phyloP scores from a whole-genome alignment of 495 filamentous ascomycete species.

The Chaetomidium leptoderma region DNA sequence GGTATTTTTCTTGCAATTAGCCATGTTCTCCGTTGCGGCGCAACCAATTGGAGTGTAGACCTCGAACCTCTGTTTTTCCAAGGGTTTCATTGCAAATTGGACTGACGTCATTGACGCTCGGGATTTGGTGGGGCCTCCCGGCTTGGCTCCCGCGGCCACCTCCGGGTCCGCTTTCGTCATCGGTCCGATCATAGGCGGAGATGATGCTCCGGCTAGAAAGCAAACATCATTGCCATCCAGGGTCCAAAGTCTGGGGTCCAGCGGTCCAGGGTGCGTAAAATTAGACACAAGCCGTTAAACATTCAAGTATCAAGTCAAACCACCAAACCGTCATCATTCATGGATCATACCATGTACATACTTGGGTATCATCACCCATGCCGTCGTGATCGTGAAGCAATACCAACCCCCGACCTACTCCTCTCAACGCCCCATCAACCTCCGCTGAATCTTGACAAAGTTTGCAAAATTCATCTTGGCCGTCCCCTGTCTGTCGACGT shows the following conservation, averaged over 20 bases:
- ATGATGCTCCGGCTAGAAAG: too few relatives aligned
- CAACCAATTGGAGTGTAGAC: not conserved
- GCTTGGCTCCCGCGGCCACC: not conserved
- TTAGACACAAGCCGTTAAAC: too few relatives aligned
- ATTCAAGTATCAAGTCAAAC: too few relatives aligned
- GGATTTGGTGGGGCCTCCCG: not conserved
- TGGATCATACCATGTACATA: not conserved
- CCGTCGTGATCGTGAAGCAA: conserved; percentile 2
- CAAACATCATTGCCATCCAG: too few relatives aligned
- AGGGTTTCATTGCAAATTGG: not conserved
- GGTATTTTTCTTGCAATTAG: not conserved
- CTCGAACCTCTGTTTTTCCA: not conserved
- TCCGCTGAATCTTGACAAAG: conserved; percentile 46
- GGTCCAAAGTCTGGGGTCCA: too few relatives aligned
- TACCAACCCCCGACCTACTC: not conserved
- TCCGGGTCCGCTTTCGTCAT: not conserved
- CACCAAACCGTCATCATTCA: too few relatives aligned
- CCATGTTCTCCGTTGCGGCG: not conserved
- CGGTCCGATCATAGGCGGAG: too few relatives aligned
- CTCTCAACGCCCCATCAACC: conserved; percentile 22
- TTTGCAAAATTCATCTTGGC: conserved; percentile 54
- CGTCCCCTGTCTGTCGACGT: conserved; percentile 58
- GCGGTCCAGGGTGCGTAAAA: too few relatives aligned
- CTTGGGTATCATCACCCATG: conserved; percentile 9
- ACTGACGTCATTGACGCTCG: not conserved